phyloP scores from a whole-genome alignment of 2,329 filamentous ascomycete genomes.

The Ceratocystis alfenasii region DNA sequence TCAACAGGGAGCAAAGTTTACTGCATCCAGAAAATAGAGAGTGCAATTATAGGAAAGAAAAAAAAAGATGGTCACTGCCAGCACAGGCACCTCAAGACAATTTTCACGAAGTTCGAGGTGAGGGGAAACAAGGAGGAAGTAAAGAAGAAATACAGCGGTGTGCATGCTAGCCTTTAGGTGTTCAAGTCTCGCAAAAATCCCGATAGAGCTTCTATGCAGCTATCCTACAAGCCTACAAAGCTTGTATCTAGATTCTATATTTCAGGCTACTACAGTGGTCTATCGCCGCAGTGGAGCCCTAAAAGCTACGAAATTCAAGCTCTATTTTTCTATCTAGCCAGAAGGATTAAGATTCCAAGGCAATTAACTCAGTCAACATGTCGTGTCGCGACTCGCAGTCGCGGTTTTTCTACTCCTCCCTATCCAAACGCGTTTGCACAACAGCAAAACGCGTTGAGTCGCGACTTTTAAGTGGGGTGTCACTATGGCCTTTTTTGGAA shows the following conservation, averaged over 20 bases:
- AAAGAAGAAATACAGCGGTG: background rate
- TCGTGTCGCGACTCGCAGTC: no score
- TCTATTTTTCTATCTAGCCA: no score
- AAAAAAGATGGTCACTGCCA: background rate
- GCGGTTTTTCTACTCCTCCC: background rate
- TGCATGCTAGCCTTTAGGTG: no score
- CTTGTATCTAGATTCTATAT: no score
- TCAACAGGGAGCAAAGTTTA: background rate
- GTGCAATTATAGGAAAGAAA: background rate
- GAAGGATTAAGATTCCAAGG: no score
- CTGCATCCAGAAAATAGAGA: background rate
- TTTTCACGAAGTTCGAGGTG: background rate
- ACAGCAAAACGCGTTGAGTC: background rate
- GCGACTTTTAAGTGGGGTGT: slow-evolving; percentile 9
- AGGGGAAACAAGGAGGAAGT: background rate
- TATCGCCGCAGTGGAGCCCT: no score
- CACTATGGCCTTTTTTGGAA: slow-evolving; percentile 18
- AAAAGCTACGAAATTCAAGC: no score
- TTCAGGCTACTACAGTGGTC: no score
- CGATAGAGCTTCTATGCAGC: no score
- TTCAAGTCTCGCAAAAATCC: no score
- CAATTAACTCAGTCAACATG: no score
- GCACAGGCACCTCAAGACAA: background rate
- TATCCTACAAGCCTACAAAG: no score
- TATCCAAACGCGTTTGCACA: background rate